These are phyloP conservation scores for Chrysanthemum lavandulifolium DNA, from an alignment of 129 eudicot genomes.

Conservation along the genomic window DNA sequence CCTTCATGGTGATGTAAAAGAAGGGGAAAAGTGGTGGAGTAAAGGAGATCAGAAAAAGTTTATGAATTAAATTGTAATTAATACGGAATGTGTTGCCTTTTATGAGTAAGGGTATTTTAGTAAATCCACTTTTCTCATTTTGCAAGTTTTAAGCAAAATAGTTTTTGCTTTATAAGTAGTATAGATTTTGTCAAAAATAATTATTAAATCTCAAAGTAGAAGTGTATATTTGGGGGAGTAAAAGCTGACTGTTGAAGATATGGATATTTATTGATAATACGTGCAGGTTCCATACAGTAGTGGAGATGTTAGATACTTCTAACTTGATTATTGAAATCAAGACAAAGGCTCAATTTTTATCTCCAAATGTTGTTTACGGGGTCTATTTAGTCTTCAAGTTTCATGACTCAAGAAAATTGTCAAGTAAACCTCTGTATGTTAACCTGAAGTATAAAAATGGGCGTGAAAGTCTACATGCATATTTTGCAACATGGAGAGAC, in stretches of 20 bases:
- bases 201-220: no score
- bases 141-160: no score
- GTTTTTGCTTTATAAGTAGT: not conserved
- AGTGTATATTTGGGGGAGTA: no score
- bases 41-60: no score
- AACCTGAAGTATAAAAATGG: not conserved
- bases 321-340: not conserved
- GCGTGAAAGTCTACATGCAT: not conserved
- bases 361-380: not conserved
- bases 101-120: no score
- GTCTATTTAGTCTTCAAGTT: not conserved
- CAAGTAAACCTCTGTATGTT: not conserved
- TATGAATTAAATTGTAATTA: no score
- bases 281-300: not conserved
- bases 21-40: no score
- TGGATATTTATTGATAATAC: not conserved
- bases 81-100: no score
- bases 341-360: not conserved
- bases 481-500: conserved; percentile 5
- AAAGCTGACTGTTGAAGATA: not conserved
- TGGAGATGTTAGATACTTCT: not conserved
- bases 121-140: no score
- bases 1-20: no score
- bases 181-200: not conserved
- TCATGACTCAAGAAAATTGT: not conserved